Evolutionary conservation across 768 basidiomycete genomes (phyloP), one percentile per base, ranked within the genome.

Genomic region (Flagelloscypha sp.): DNA sequence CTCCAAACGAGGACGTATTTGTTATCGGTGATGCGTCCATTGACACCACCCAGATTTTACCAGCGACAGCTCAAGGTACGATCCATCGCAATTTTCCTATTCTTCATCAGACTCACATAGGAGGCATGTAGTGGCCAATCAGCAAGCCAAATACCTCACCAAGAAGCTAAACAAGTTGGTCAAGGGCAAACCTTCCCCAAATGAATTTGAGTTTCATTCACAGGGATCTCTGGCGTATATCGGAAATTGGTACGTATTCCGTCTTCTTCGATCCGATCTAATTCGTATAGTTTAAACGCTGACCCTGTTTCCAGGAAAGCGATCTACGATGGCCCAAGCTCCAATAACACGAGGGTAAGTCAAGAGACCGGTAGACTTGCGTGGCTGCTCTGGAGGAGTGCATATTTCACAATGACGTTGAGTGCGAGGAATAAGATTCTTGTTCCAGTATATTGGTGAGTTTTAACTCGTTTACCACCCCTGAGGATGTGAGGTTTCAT

Each of bases 21-120:
- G 85, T 78, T 2, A 79, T 92, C 37, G 89, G 89, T 4, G 89
- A 93, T 49, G 76, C 82, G 25, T 74, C 77, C 1, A 67, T 63
- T 27, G 70, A 82, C 33, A 65, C 72, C 22, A 69, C 62, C 27
- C 62, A 62, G 16, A 61, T 67, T 25, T 62, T 90, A 7, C 87
- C 89, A 8, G 85, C 89, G 1, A 92, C 88, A 12, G 86, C 89
- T 3, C 88, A 92, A 72, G 84, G 80, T 68, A 5, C 10, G 53
- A 40, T 8, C 62, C 5, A 24, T 11, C n/a, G 38, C 46, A 7
- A n/a, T 16, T 20, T 37, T 30, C 7, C 41, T 30, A 46, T 34
- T 13, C 30, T 39, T 18, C 36, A 40, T 41, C 36, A 42, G 17
- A 27, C 43, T 38, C 46, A 20, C 37, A 30, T 37, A 44, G 42